phyloP scores from a whole-genome alignment of 2,329 filamentous ascomycete species.

The Exophiala oligosperma region DNA sequence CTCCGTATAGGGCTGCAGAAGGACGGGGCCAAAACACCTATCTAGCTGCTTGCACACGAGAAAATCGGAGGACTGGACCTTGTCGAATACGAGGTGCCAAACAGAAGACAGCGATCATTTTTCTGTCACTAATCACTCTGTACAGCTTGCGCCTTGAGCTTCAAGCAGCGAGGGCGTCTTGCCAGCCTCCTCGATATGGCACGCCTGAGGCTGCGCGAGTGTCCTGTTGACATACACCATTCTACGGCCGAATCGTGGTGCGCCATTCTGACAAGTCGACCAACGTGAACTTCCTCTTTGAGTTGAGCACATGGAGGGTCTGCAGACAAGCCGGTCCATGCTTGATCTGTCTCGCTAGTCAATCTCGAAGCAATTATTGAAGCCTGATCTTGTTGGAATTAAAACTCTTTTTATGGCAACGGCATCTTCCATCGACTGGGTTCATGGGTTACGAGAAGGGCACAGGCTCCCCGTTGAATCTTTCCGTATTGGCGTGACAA shows the following conservation, averaged over 20 bases:
- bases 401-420: neutral
- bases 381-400: neutral
- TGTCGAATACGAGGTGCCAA: constrained; percentile 1
- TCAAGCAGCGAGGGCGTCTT: neutral
- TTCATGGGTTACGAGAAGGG: neutral
- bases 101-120: neutral
- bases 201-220: neutral
- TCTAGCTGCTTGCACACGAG: neutral
- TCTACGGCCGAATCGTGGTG: neutral
- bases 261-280: too few relatives aligned
- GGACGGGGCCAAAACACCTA: neutral
- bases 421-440: neutral
- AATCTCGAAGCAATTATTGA: neutral
- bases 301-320: neutral
- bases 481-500: neutral
- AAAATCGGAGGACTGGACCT: neutral
- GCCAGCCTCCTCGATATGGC: neutral
- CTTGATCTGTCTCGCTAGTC: neutral
- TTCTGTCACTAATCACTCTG: neutral
- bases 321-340: neutral
- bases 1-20: constrained; percentile 8
- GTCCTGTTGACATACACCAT: neutral
- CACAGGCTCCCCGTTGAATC: neutral
- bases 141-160: neutral
- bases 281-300: too few relatives aligned